Conservation (phyloP, 2,329 filamentous ascomycete genomes). For the Colletotrichum sublineola region DNA sequence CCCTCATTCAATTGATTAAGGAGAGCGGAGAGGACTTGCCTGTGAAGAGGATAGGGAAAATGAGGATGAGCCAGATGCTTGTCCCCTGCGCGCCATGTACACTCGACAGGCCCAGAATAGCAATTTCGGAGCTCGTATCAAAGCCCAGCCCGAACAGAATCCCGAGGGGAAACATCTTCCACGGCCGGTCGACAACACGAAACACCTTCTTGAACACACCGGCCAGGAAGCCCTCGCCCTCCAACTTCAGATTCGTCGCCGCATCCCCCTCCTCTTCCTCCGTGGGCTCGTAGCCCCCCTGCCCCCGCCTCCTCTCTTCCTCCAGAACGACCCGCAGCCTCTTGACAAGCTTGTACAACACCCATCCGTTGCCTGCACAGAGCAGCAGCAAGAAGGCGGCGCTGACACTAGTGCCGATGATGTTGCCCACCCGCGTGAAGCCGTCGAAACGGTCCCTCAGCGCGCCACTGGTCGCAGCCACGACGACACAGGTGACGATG, state of each 20-base stretch:
- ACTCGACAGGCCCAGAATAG: constrained; percentile 88
- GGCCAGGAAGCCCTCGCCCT: constrained; percentile 83
- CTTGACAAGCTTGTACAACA: constrained; percentile 81
- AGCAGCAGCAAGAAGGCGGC: constrained; percentile 86
- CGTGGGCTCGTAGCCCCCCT: constrained; percentile 45
- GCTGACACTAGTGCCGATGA: constrained; percentile 90
- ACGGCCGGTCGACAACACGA: constrained; percentile 78
- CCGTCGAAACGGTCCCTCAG: constrained; percentile 84
- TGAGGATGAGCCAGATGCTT: constrained; percentile 91
- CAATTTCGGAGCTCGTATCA: constrained; percentile 95
- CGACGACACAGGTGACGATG: constrained; percentile 88
- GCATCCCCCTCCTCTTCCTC: constrained; percentile 47
- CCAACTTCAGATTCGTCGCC: constrained; percentile 73
- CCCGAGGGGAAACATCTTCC: constrained; percentile 97
- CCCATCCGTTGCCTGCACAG: constrained; percentile 87
- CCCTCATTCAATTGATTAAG: background rate
- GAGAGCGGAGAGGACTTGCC: constrained; percentile 59
- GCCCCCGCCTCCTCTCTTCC: constrained; percentile 48
- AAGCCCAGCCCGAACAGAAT: constrained; percentile 93
- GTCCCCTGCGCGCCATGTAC: constrained; percentile 89
- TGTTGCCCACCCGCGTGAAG: constrained; percentile 85
- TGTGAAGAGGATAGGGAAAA: constrained; percentile 92
- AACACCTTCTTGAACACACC: constrained; percentile 81
- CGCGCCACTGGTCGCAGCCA: constrained; percentile 90
- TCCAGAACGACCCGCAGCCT: constrained; percentile 74